Evolutionary conservation across 2,329 filamentous ascomycete species (phyloP).

Genomic region (Beauveria asiatica): DNA sequence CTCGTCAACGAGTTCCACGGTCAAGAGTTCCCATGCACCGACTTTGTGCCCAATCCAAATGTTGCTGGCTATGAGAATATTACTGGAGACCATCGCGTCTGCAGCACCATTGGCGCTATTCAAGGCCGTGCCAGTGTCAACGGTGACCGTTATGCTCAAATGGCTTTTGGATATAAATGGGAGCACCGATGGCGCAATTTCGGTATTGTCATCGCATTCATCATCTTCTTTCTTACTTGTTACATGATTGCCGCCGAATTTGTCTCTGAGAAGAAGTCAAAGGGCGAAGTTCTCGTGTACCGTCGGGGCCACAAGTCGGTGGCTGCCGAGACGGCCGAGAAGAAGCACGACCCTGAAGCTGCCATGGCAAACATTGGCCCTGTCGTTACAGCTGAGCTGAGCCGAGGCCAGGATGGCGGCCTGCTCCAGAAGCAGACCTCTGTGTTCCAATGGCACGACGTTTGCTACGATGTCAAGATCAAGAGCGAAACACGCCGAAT

Average conservation of each 20-base stretch:
- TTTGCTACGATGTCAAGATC: constrained; percentile 71
- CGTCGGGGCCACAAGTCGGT: constrained; percentile 57
- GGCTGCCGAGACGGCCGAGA: constrained; percentile 49
- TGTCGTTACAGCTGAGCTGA: constrained; percentile 36
- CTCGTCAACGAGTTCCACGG: constrained; percentile 76
- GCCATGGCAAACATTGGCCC: constrained; percentile 42
- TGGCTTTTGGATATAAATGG: constrained; percentile 48
- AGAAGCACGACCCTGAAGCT: constrained; percentile 52
- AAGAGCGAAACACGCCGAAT: constrained; percentile 68
- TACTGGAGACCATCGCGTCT: constrained; percentile 37
- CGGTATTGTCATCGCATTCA: constrained; percentile 59
- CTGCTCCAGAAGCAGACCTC: constrained; percentile 53
- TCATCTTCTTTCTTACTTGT: constrained; percentile 48
- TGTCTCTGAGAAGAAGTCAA: constrained; percentile 59
- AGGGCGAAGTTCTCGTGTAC: constrained; percentile 70
- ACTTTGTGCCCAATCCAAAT: constrained; percentile 34
- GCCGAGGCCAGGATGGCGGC: constrained; percentile 30
- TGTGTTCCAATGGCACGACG: constrained; percentile 78
- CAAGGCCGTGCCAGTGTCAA: constrained; percentile 42
- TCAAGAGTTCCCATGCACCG: constrained; percentile 47
- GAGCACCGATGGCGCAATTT: constrained; percentile 62
- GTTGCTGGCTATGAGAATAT: constrained; percentile 30
- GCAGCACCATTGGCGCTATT: constrained; percentile 49
- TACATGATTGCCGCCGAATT: constrained; percentile 61
- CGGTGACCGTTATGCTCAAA: constrained; percentile 49